Evolutionary conservation across 805 yeast species (phyloP).

Genomic region (Clavispora phyllophila): DNA sequence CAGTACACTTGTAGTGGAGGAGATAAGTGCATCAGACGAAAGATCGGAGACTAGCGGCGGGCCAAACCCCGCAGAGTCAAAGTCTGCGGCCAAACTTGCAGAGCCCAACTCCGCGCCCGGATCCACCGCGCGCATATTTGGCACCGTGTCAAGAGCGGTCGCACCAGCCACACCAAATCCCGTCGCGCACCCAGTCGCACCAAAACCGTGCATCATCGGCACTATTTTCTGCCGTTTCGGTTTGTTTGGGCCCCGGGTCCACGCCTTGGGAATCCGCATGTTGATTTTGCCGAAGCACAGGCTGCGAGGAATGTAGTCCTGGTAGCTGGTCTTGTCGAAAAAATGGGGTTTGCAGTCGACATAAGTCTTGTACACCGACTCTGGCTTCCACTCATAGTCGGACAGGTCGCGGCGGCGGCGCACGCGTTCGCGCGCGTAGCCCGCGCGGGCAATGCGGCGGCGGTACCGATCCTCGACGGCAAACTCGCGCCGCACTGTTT

Average conservation of each 20-base stretch:
- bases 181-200: too few species aligned
- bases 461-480: slow-evolving; percentile 11
- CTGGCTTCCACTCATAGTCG: slow-evolving; percentile 17
- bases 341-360: slow-evolving; percentile 21
- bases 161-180: too few species aligned
- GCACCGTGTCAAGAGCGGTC: too few species aligned
- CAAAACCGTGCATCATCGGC: too few species aligned
- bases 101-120: too few species aligned
- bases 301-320: slow-evolving; percentile 21
- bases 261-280: slow-evolving; percentile 36
- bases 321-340: slow-evolving; percentile 25
- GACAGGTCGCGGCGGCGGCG: slow-evolving; percentile 11
- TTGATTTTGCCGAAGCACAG: slow-evolving; percentile 38
- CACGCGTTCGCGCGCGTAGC: not conserved
- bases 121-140: too few species aligned
- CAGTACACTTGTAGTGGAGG: slow-evolving; percentile 7
- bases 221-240: slow-evolving; percentile 4
- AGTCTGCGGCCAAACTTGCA: too few species aligned
- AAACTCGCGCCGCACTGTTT: slow-evolving; percentile 10
- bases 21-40: not conserved
- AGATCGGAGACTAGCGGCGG: not conserved
- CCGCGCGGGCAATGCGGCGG: not conserved
- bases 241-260: slow-evolving; percentile 26
- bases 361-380: slow-evolving; percentile 14
- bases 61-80: too few species aligned